These are phyloP conservation scores for Chimonanthus praecox DNA, from an alignment of 164 flowering plant genomes.

Conservation along the genomic window DNA sequence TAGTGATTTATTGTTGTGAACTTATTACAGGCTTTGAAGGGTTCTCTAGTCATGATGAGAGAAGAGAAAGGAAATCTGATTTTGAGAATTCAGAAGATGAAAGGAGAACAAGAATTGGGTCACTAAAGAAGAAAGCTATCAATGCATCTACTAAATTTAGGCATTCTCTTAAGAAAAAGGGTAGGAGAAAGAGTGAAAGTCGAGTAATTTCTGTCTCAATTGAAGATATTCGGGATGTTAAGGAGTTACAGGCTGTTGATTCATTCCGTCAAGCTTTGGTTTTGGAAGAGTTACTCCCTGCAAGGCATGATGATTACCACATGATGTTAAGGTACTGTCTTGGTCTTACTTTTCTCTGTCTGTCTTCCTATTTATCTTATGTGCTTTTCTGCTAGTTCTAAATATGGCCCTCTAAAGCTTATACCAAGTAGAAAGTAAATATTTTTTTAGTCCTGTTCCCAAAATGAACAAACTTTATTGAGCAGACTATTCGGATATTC, in stretches of 20 bases:
- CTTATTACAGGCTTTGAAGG: constrained; percentile 50
- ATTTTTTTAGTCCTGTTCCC: too few relatives aligned
- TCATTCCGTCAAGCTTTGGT: constrained; percentile 70
- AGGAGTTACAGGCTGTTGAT: constrained; percentile 82
- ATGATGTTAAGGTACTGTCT: constrained; percentile 75
- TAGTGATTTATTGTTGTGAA: neutral
- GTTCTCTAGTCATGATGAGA: constrained; percentile 47
- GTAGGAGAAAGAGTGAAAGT: constrained; percentile 61
- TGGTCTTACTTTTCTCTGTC: constrained; percentile 1
- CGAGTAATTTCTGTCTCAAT: constrained; percentile 69
- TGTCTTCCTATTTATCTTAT: neutral
- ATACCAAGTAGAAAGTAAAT: too few relatives aligned
- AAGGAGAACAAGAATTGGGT: constrained; percentile 72
- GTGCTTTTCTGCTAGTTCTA: neutral
- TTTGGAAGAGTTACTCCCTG: constrained; percentile 71
- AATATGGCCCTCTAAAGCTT: too few relatives aligned
- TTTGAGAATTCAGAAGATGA: constrained; percentile 92
- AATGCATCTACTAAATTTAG: constrained; percentile 78
- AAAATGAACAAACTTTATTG: too few relatives aligned
- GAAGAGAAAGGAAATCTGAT: constrained; percentile 81
- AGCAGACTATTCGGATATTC: too few relatives aligned
- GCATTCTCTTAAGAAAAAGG: constrained; percentile 79
- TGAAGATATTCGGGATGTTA: constrained; percentile 83
- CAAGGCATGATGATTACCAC: constrained; percentile 78
- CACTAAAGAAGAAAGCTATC: constrained; percentile 75